Percentiles rank a stretch among this genome's conserved stretches.
These are phyloP conservation scores for Gelatoporia subvermispora DNA, from an alignment of 768 basidiomycete genomes.

Conservation along the genomic window DNA sequence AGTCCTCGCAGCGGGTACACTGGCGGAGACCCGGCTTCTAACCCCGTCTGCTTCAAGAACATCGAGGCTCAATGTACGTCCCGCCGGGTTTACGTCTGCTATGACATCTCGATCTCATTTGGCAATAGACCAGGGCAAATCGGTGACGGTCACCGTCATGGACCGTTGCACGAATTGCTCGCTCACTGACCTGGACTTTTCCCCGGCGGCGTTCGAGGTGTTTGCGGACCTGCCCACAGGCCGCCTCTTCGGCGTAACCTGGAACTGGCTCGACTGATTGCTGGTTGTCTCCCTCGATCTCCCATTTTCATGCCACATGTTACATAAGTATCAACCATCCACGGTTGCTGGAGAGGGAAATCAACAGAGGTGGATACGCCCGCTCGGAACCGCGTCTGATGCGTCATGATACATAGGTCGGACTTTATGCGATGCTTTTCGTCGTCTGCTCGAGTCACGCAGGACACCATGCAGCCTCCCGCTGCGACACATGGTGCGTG, in stretches of 20 bases:
- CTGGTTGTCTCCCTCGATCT: too few relatives aligned
- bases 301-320: too few relatives aligned
- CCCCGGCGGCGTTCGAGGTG: slow-evolving; percentile 47
- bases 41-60: slow-evolving; percentile 62
- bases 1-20: slow-evolving; percentile 41
- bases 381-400: too few relatives aligned
- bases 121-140: slow-evolving; percentile 48
- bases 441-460: too few relatives aligned
- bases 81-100: background rate
- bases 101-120: background rate
- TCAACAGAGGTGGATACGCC: too few relatives aligned
- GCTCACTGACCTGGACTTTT: slow-evolving; percentile 54
- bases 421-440: too few relatives aligned
- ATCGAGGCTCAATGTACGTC: slow-evolving; percentile 45
- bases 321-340: too few relatives aligned
- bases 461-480: too few relatives aligned
- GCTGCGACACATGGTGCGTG: too few relatives aligned
- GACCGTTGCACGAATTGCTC: slow-evolving; percentile 64
- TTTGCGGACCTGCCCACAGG: slow-evolving; percentile 44
- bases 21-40: slow-evolving; percentile 64
- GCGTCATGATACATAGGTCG: too few relatives aligned
- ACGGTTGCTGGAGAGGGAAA: too few relatives aligned
- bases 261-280: slow-evolving; percentile 28
- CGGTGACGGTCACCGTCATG: slow-evolving; percentile 42
- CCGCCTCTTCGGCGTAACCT: slow-evolving; percentile 44